These are phyloP conservation scores for Diaporthe longicolla DNA, from an alignment of 2,329 filamentous ascomycete genomes.

Conservation along the genomic window DNA sequence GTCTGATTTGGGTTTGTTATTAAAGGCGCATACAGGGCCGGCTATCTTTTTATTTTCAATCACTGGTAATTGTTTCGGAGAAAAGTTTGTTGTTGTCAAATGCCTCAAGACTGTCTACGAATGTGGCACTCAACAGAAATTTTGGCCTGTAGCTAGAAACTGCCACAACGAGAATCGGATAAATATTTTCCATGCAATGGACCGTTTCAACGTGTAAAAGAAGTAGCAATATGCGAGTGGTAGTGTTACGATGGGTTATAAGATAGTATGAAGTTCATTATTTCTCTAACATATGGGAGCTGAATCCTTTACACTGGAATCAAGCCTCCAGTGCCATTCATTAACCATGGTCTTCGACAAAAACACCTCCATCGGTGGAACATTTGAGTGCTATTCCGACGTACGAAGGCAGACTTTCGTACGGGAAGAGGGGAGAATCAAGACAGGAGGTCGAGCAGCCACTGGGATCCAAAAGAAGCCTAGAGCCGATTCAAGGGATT, in stretches of 20 bases:
- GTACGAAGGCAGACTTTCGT: constrained; percentile 44
- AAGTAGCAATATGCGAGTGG: background rate
- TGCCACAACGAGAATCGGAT: background rate
- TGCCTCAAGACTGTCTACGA: background rate
- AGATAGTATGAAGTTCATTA: too few species aligned
- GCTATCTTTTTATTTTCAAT: background rate
- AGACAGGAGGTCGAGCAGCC: constrained; percentile 46
- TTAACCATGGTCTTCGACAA: too few species aligned
- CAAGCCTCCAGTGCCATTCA: too few species aligned
- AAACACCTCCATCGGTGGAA: too few species aligned
- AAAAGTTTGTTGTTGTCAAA: background rate
- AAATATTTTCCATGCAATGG: background rate
- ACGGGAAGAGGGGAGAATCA: constrained; percentile 50
- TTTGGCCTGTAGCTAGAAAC: background rate
- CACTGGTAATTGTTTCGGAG: background rate
- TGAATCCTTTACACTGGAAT: too few species aligned
- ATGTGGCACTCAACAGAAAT: background rate
- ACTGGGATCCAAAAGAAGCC: background rate
- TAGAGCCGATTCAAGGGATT: background rate
- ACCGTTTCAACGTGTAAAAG: background rate
- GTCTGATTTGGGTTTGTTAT: background rate
- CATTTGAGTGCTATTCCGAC: too few species aligned
- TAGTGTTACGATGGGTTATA: too few species aligned
- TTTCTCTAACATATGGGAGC: too few species aligned
- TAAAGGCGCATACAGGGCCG: background rate